Evolutionary conservation across 2,329 filamentous ascomycete species (phyloP), one percentile per base, ranked within the genome.

Genomic region (Arthroderma sp.): DNA sequence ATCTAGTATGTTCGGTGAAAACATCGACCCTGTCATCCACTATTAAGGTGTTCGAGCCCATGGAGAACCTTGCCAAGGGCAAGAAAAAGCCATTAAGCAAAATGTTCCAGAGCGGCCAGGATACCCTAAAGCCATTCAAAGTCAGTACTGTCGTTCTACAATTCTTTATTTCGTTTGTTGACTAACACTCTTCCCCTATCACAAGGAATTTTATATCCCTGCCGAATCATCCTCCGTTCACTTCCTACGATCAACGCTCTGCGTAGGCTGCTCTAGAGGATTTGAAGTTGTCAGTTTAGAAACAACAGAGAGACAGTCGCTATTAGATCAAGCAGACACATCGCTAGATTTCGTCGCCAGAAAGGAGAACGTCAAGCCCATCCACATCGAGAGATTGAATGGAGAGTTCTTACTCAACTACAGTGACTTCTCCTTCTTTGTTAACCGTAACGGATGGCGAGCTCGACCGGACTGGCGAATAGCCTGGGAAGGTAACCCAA

Each of bases 21-120:
- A 94, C 86, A 36, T 89, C 84, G 11, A 85, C 88, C 3, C 71
- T 96, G 30, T 94, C 86, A 43, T 94, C 86, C 9, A 96, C 89
- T 1, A 94, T 98, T 71, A 96, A 96, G 67, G 91, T 96, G n/a
- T 96, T 86, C 65, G 89, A 98, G 66, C 91, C 91, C 1, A 94
- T 94, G 67, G 91, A 96, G 60, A 83, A 86, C 50, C 83, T 94
- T 73, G 82, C 83, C 44, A 91, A 88, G 69, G 85, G 85, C 47
- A 93, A 91, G 71, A 95, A 93, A 70, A 93, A 94, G 61, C 89
- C 91, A 11, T 81, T 98, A 48, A 82, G 85, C 53, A 94, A 93
- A 68, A 94, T 98, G 80, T 89, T 98, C 67, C 86, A 86, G 49
- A 81, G 77, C 52, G 86, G 87, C 6, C 88, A 95, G 61, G 91